These are phyloP conservation scores for Exserohilum rostratum DNA, from an alignment of 2,329 filamentous ascomycete species.

Conservation along the genomic window DNA sequence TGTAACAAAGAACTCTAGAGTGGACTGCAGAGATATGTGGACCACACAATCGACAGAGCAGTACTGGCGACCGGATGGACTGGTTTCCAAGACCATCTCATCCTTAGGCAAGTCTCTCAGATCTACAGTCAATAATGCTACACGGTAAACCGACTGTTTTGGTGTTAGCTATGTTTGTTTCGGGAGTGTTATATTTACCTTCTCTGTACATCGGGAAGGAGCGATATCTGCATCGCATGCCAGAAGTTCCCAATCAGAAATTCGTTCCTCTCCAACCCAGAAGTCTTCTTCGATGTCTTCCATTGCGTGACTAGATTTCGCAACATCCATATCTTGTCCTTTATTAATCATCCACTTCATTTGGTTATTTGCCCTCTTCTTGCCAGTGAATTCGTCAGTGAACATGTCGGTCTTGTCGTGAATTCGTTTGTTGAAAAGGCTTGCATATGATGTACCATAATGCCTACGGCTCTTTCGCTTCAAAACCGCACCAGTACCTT, in stretches of 20 bases:
- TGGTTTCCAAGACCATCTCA: neutral
- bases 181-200: neutral
- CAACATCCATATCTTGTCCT: constrained; percentile 19
- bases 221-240: neutral
- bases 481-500: neutral
- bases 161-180: neutral
- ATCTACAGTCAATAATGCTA: constrained; percentile 16
- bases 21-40: constrained; percentile 23
- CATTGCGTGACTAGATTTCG: constrained; percentile 9
- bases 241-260: neutral
- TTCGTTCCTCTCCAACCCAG: neutral
- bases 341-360: constrained; percentile 23
- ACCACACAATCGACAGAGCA: neutral
- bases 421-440: neutral
- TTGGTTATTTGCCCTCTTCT: constrained; percentile 7
- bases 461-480: constrained; percentile 28
- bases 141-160: constrained; percentile 12
- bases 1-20: constrained; percentile 24
- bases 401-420: constrained; percentile 20
- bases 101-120: constrained; percentile 14
- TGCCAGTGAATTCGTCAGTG: neutral
- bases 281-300: neutral
- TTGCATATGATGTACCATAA: constrained; percentile 19
- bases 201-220: neutral
- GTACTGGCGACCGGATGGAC: neutral